A percentile compares a stretch with the other conserved stretches of the same genome.
phyloP scores from a whole-genome alignment of 2,329 filamentous ascomycete species.

The Phialophora tarda region DNA sequence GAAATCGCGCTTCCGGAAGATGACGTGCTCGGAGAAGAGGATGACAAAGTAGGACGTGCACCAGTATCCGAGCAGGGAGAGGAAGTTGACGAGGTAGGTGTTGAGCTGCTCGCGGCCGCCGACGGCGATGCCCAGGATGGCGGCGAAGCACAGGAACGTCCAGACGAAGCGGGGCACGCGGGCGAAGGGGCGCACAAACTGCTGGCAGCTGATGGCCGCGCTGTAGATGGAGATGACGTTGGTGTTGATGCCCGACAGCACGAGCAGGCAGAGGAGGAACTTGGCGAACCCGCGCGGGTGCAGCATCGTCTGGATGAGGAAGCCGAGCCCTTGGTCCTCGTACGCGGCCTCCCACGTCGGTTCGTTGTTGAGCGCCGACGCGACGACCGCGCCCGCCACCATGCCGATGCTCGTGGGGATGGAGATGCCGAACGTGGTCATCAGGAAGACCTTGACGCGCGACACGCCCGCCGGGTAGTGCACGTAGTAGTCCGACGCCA shows the following conservation, averaged over 20 bases:
- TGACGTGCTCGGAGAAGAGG: constrained; percentile 56
- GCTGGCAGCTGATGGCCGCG: constrained; percentile 46
- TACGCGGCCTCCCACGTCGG: constrained; percentile 51
- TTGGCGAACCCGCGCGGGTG: constrained; percentile 56
- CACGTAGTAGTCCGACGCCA: constrained; percentile 40
- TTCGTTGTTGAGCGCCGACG: constrained; percentile 51
- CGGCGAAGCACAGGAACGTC: constrained; percentile 54
- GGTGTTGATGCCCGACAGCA: constrained; percentile 54
- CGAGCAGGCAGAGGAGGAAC: constrained; percentile 48
- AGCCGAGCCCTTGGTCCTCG: constrained; percentile 51
- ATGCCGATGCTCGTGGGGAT: constrained; percentile 59
- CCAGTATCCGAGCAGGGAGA: constrained; percentile 59
- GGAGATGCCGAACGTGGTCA: constrained; percentile 56
- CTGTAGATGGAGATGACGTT: constrained; percentile 55
- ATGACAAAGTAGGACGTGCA: constrained; percentile 57
- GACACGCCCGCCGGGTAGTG: constrained; percentile 38
- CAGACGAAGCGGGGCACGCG: constrained; percentile 56
- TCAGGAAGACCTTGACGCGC: constrained; percentile 46
- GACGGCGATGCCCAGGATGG: constrained; percentile 54
- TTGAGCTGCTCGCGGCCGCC: constrained; percentile 52
- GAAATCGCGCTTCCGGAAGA: constrained; percentile 53
- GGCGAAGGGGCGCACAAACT: constrained; percentile 52
- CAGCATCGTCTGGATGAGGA: constrained; percentile 54
- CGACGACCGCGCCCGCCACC: constrained; percentile 53
- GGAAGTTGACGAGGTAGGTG: constrained; percentile 54